Evolutionary conservation across 2,329 filamentous ascomycete species (phyloP), one percentile per base, ranked within the genome.

Genomic region (Pestalotiopsis sp.): DNA sequence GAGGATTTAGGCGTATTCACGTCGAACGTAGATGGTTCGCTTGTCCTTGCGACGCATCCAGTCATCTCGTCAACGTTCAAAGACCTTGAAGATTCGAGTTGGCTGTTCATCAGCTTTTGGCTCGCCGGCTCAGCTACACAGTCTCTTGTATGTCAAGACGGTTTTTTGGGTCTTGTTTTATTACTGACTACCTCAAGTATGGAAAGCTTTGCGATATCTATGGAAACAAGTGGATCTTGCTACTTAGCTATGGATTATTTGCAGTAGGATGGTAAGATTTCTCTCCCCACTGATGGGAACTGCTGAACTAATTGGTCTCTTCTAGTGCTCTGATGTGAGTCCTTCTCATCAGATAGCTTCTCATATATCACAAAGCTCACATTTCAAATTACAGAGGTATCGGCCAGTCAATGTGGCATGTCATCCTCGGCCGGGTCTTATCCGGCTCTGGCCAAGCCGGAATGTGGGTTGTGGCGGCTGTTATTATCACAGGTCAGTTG

Each of bases 31-130:
- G 45, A 52, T 20, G 45, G 45, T 6, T 52, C 45, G 20, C 45
- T 52, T 14, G 45, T 52, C 12, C 45, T 52, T 31, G 91, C 92
- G 0, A 92, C 91, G 0, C 88, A 91, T 68, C 86, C 87, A 0
- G 82, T 82, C 4, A 89, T 91, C 66, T 86, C 88, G 0, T 91
- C 88, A 7, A 86, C 90, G 66, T 91, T 91, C 72, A 80, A 85
- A 66, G 82, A 83, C 39, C 75, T 91, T 4, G 83, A 82, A n/a
- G 83, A 87, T 65, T 89, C 88, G 3, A 88, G 84, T 69, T 89
- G 88, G 87, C 74, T 89, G 12, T 84, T 87, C 17, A 87, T 85
- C 3, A 82, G 81, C 57, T 88, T 87, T 70, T 78, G 82, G 1
- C 74, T 89, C 12, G 85, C 85, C 1, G 80, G 82, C 0, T 86